Base-by-base conservation (phyloP, 306 rosid species). In the Prunus salicina region DNA sequence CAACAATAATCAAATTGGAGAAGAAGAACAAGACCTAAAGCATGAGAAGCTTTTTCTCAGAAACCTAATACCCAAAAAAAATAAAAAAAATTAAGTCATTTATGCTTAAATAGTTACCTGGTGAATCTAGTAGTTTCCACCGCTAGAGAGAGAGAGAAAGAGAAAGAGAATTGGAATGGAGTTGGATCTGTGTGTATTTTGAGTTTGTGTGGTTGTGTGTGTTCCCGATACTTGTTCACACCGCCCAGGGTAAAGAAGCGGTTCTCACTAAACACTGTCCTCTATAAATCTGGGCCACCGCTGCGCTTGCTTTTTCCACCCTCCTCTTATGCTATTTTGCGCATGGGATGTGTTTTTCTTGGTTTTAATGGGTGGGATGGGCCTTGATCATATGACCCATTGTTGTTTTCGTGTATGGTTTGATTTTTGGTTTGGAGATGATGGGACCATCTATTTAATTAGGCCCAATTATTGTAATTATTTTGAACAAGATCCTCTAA, bases 211-310 rank as follows among this genome's bases (percentile, higher is more conserved):
- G 72, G 52, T 11, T 64, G 34, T 18, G 72, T 69, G 78, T 68
- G 74, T 80, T 83, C 77, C 80, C 74, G 83, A 79, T 76, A 72
- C 14, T 73, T 68, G 69, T 81, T 76, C 71, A 73, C 76, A 82
- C 82, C 86, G 88, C 82, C 58, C 61, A 51, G 83, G 80, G 87
- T 71, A 84, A 75, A 81, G 47, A 62, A 81, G 80, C 83, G 91
- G 96, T 81, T 76, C 78, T 12, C 76, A 76, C 78, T 69, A 38
- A 56, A 41, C 56, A 15, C 62, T 70, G 49, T 78, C 86, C 91
- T 85, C 67, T 80, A 72, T 72, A 93, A 93, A 91, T 88, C 86
- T 80, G 94, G 91, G 90, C 89, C 93, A 79, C 90, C 87, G 79
- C 79, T 71, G 66, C 62, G 62, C 41, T 10, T 11, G 52, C 32